A percentile compares a stretch with the other conserved stretches of the same genome.
phyloP scores from a whole-genome alignment of 2,329 filamentous ascomycete genomes.

The Trichocomaceae sp. region DNA sequence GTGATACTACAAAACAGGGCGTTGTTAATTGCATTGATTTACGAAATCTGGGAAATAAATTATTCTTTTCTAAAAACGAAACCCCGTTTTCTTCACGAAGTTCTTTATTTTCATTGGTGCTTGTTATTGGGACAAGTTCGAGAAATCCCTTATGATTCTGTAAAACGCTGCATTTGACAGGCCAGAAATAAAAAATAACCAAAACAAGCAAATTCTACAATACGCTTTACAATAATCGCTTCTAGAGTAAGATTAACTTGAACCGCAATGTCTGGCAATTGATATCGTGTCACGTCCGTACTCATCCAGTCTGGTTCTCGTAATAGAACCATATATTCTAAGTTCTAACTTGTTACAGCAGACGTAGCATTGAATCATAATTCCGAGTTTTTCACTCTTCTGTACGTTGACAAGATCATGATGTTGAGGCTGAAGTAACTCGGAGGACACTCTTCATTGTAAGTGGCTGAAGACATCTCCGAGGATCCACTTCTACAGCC shows the following conservation, averaged over 20 bases:
- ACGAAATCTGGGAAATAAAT: constrained; percentile 9
- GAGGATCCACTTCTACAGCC: not conserved
- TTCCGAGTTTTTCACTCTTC: not conserved
- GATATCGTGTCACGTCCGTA: too few relatives aligned
- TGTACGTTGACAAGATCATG: too few relatives aligned
- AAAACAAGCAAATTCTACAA: not conserved
- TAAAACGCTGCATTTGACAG: not conserved
- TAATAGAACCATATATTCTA: too few relatives aligned
- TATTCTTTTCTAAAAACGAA: not conserved
- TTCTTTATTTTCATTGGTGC: not conserved
- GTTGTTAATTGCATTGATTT: constrained; percentile 13
- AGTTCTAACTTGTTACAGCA: constrained; percentile 8
- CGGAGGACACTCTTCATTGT: not conserved
- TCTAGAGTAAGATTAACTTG: too few relatives aligned
- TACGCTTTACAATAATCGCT: not conserved
- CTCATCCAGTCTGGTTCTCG: too few relatives aligned
- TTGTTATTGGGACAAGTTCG: not conserved
- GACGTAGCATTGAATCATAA: not conserved
- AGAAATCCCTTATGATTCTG: not conserved
- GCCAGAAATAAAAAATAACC: not conserved
- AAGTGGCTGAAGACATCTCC: not conserved
- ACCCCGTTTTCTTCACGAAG: not conserved
- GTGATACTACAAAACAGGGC: constrained; percentile 8
- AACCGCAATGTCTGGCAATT: too few relatives aligned
- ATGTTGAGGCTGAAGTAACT: too few relatives aligned